phyloP scores from a whole-genome alignment of 768 basidiomycete genomes.

The Pleurotus ostreatus region DNA sequence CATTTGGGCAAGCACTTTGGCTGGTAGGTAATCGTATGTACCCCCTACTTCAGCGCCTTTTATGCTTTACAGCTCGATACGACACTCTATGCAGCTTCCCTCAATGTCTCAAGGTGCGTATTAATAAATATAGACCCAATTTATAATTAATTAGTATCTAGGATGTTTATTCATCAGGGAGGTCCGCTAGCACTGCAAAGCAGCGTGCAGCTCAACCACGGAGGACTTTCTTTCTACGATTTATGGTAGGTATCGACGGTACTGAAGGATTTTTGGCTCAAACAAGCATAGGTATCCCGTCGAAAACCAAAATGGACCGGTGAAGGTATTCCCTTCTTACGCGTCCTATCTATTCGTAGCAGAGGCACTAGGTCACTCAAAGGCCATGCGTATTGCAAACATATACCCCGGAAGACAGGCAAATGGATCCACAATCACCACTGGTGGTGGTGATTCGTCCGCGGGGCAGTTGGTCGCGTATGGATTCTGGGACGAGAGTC shows the following conservation, averaged over 20 bases:
- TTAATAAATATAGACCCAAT: background rate
- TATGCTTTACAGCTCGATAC: conserved; percentile 33
- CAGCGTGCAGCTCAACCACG: conserved; percentile 45
- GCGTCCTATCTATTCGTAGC: conserved; percentile 47
- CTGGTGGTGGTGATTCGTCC: conserved; percentile 41
- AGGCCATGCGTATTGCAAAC: conserved; percentile 39
- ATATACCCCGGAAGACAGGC: conserved; percentile 47
- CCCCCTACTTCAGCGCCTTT: background rate
- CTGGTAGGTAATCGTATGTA: conserved; percentile 22
- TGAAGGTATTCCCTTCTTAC: conserved; percentile 52
- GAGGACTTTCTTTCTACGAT: conserved; percentile 40
- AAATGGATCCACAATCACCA: conserved; percentile 51
- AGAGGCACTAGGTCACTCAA: conserved; percentile 43
- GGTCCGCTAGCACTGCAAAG: conserved; percentile 49
- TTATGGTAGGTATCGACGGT: conserved; percentile 30
- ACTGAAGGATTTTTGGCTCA: background rate
- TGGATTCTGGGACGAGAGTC: conserved; percentile 41
- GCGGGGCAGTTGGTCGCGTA: conserved; percentile 48
- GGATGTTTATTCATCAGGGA: conserved; percentile 53
- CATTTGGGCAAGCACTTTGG: conserved; percentile 54
- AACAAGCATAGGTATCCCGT: conserved; percentile 37
- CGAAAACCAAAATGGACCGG: conserved; percentile 41
- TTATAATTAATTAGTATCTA: conserved; percentile 12
- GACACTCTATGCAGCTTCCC: conserved; percentile 42
- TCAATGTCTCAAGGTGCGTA: conserved; percentile 45